Conservation (phyloP, 2,329 filamentous ascomycete genomes). For the Xylaria sp. region DNA sequence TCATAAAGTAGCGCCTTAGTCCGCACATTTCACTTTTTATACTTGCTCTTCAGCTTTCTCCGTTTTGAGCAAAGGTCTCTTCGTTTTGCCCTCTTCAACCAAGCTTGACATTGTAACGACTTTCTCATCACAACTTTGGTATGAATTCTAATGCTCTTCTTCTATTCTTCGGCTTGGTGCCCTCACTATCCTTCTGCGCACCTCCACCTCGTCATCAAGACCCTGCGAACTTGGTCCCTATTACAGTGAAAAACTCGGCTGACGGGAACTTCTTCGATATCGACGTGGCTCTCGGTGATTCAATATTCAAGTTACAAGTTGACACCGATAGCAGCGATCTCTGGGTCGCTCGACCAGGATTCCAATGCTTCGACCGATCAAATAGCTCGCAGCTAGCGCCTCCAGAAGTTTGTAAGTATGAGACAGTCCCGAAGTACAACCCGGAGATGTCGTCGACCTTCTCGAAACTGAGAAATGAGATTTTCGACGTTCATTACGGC, state of each 20-base stretch:
- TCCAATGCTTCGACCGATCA: neutral
- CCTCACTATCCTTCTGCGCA: neutral
- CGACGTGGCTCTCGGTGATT: neutral
- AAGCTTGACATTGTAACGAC: neutral
- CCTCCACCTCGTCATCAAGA: neutral
- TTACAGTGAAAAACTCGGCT: neutral
- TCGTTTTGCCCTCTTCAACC: neutral
- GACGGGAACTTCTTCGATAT: neutral
- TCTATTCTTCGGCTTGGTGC: neutral
- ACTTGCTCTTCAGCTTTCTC: neutral
- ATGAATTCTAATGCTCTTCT: neutral
- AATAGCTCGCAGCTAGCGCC: neutral
- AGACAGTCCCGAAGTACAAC: neutral
- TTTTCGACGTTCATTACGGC: slow-evolving; percentile 3
- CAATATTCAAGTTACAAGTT: neutral
- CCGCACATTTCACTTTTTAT: neutral
- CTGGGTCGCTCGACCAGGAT: neutral
- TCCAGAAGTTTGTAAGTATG: neutral
- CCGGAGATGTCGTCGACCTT: neutral
- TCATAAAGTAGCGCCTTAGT: neutral
- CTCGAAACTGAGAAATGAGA: neutral
- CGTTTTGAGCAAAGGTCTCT: neutral
- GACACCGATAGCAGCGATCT: neutral
- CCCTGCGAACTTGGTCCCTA: neutral
- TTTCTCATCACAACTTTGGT: neutral